Conservation (phyloP, 2,329 filamentous ascomycete species). For the Helminthosporium solani region DNA sequence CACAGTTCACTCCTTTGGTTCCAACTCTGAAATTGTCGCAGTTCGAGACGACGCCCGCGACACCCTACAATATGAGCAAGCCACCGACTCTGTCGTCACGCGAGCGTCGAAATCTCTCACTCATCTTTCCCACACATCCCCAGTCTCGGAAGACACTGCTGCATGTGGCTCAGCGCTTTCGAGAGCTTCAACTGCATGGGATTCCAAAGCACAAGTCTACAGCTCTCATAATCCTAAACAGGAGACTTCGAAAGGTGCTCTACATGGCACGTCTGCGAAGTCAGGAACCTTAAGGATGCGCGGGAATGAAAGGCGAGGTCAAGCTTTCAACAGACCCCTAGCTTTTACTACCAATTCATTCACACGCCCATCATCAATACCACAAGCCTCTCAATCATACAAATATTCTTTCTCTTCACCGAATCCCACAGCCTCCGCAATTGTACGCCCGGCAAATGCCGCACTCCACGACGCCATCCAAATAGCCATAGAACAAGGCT, state of each 20-base stretch:
- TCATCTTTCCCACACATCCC: background rate
- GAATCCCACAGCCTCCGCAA: background rate
- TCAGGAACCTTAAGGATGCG: background rate
- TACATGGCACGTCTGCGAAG: background rate
- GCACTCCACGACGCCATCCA: background rate
- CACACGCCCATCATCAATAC: no score
- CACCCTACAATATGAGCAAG: background rate
- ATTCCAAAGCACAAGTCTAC: background rate
- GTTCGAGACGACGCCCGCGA: background rate
- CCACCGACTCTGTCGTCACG: background rate
- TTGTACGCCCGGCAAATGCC: background rate
- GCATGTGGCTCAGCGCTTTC: background rate
- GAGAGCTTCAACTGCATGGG: background rate
- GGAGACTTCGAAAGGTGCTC: background rate
- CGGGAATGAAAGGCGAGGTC: background rate
- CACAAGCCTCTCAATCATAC: background rate
- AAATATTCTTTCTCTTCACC: background rate
- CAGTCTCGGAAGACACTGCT: background rate
- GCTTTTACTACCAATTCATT: no score
- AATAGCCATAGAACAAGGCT: background rate
- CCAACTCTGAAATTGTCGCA: background rate
- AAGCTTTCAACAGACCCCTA: background rate
- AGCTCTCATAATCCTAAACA: background rate
- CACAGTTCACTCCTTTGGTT: conserved; percentile 1
- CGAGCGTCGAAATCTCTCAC: background rate